Base-by-base conservation (phyloP, 177 flowering plant species). In the Vitis hybrid region DNA sequence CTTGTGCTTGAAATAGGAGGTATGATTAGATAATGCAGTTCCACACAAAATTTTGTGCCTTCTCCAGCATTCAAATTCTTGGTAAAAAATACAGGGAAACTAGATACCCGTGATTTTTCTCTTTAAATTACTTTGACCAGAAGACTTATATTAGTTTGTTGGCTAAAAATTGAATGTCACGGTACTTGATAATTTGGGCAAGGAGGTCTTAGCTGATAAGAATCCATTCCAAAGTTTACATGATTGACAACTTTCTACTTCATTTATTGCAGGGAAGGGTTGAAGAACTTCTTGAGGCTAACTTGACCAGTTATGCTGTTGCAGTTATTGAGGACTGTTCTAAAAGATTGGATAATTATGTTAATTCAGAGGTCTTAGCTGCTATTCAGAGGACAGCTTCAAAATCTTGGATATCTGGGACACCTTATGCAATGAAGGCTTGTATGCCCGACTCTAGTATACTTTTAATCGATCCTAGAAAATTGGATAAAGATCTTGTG, bases 271-370 rank as follows among this genome's bases (percentile, higher is more conserved):
- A 78, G 81, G 81, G 78, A 18, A 75, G 74, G 31, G 57, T 79
- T 53, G 79, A 79, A 59, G 79, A 79, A 63, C 79, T 79, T 20
- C 48, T 72, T 49, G 71, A 49, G 51, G 48, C 65, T 63, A 69
- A 79, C 50, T 70, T 79, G 63, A 61, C 62, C 9, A 69, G 48
- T 49, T 70, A 66, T 76, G 79, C 59, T 49, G 63, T 76, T 66
- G 82, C 76, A 18, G 76, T 63, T 29, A 59, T 73, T 54, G 79
- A 79, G 62, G 82, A 79, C 56, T 79, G 82, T 61, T 60, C 74
- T 15, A 67, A 57, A 59, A 63, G 48, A 16, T 50, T 79, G 57
- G 49, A 62, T 48, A 39, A 53, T 54, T 73, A 61, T 66, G 69
- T 69, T 52, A 79, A 75, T 62, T 59, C 71, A 48, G 74, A 72